These are phyloP conservation scores for Botrytis deweyae DNA, from an alignment of 2,329 filamentous ascomycete species.

Conservation along the genomic window DNA sequence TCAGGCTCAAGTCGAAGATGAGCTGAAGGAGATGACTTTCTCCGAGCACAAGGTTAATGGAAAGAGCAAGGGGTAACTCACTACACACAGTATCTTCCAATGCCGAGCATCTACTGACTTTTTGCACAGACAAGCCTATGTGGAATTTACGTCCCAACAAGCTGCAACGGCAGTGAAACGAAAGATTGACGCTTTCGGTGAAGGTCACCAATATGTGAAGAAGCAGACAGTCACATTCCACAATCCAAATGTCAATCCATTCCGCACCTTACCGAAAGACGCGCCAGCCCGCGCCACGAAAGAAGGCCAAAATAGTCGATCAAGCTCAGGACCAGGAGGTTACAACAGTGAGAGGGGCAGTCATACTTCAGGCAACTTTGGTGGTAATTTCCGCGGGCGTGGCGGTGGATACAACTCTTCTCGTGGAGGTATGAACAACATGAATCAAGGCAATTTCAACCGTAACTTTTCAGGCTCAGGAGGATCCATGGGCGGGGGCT, in stretches of 20 bases:
- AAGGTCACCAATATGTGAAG: conserved; percentile 53
- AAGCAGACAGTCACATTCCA: conserved; percentile 76
- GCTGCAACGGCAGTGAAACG: conserved; percentile 84
- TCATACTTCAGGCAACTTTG: conserved; percentile 41
- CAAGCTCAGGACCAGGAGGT: conserved; percentile 44
- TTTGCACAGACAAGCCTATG: conserved; percentile 62
- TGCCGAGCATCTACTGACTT: not conserved
- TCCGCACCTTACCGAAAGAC: conserved; percentile 88
- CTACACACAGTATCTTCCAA: not conserved
- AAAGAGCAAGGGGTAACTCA: conserved; percentile 89
- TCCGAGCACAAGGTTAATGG: conserved; percentile 99
- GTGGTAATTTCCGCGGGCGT: conserved; percentile 50
- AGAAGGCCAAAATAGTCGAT: conserved; percentile 56
- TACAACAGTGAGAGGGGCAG: conserved; percentile 49
- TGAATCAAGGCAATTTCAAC: conserved; percentile 55
- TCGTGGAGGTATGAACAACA: conserved; percentile 42
- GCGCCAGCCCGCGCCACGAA: conserved; percentile 69
- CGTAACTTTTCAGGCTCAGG: conserved; percentile 49
- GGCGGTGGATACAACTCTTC: conserved; percentile 46
- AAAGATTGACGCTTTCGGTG: conserved; percentile 65
- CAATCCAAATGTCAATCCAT: conserved; percentile 76
- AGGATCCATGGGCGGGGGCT: conserved; percentile 47
- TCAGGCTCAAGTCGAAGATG: conserved; percentile 75
- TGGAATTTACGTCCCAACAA: conserved; percentile 81
- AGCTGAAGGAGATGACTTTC: conserved; percentile 90